Evolutionary conservation across 257 asterid genomes (phyloP).

Genomic region (Coffea canephora): DNA sequence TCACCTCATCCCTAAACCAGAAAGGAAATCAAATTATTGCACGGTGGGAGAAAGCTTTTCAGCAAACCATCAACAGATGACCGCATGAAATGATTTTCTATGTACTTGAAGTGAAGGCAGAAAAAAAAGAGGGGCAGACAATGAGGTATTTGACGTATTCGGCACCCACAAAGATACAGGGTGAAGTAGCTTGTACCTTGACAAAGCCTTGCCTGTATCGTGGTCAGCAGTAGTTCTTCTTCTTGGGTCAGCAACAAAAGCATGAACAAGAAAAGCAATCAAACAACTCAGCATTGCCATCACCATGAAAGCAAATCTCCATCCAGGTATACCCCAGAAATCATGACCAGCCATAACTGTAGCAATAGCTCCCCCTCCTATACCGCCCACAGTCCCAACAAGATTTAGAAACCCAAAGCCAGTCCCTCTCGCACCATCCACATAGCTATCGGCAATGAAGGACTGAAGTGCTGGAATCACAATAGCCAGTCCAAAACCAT

Average conservation of each 20-base stretch:
- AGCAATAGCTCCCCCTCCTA: constrained; percentile 97
- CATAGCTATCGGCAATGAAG: constrained; percentile 91
- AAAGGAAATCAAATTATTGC: constrained; percentile 13
- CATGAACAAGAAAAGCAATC: constrained; percentile 71
- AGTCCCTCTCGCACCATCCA: constrained; percentile 72
- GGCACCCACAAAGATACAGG: background rate
- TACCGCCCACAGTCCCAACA: constrained; percentile 88
- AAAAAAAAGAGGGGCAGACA: background rate
- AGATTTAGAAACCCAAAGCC: constrained; percentile 89
- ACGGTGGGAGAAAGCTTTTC: background rate
- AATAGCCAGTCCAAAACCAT: constrained; percentile 90
- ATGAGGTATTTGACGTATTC: background rate
- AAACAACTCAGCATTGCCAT: constrained; percentile 80
- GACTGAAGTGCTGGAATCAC: constrained; percentile 97
- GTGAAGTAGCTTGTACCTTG: constrained; percentile 43
- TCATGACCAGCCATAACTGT: constrained; percentile 89
- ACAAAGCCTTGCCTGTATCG: constrained; percentile 38
- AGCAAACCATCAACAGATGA: background rate
- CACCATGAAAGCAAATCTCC: constrained; percentile 76
- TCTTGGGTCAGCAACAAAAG: constrained; percentile 81
- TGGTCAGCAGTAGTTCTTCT: constrained; percentile 25
- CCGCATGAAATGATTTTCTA: background rate
- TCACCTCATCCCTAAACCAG: constrained; percentile 61
- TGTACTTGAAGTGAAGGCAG: background rate
- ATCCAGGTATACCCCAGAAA: constrained; percentile 85